Evolutionary conservation across 331 rosid species (phyloP), one percentile per base, ranked within the genome.

Genomic region (Phaseolus coccineus): DNA sequence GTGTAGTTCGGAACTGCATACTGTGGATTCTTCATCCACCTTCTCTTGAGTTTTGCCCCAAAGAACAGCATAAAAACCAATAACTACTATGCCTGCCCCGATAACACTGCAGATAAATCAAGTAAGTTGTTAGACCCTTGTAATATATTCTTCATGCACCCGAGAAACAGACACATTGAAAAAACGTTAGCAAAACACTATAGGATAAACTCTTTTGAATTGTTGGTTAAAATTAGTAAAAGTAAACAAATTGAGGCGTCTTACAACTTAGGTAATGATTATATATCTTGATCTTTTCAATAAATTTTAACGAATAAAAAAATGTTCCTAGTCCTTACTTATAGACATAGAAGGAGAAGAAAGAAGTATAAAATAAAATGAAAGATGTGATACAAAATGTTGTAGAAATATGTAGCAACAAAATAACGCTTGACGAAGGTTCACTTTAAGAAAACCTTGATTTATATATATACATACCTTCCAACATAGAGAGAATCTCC

Each of bases 401-500:
- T 51, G 8, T 16, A 16, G 22, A 50, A 14, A 50, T 0, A 50
- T 15, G 51, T 46, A 51, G 5, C 0, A n/a, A 6, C 0, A 53
- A n/a, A 53, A 19, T 2, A n/a, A 6, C 59, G 0, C 59, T n/a
- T 13, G 3, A 47, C 7, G 2, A 35, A 35, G 57, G 8, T 50
- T 53, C 28, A 19, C 59, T n/a, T 53, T 19, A 10, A 57, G 15
- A 56, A 56, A 25, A 25, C 63, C 0, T 9, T 3, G 61, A 56
- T 1, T 28, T 1, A 28, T 58, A 19, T 19, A 19, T 19, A 19
- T 19, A 19, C 1, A 28, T 81, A 68, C 85, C 85, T 75, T 47
- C 85, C 77, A 47, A 81, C 37, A 66, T 81, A 81, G 70, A 53
- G 78, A 40, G 73, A 4, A 39, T 84, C 84, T n/a, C 82, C 79